Evolutionary conservation across 1,139 yeast species (phyloP).

Genomic region (Arxiozyma slooffiae): DNA sequence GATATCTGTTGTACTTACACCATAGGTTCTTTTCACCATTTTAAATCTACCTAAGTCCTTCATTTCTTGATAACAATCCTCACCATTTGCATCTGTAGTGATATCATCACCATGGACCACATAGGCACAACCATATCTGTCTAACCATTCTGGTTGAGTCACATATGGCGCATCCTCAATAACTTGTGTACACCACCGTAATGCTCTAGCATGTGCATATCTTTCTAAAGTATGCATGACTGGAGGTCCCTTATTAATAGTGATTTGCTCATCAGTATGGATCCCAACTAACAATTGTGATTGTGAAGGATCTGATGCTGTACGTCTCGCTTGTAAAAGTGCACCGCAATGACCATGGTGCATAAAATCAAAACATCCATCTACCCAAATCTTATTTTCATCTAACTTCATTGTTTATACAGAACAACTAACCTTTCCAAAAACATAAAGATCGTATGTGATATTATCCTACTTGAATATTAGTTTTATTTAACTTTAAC

Average conservation of each 20-base stretch:
- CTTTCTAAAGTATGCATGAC: conserved; percentile 83
- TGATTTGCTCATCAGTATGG: conserved; percentile 82
- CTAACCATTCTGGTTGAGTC: conserved; percentile 80
- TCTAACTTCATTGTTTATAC: not conserved
- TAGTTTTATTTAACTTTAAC: not conserved
- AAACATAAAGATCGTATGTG: not conserved
- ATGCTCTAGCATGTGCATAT: conserved; percentile 71
- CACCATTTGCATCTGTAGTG: conserved; percentile 90
- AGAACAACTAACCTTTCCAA: not conserved
- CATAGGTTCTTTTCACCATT: conserved; percentile 86
- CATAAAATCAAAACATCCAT: conserved; percentile 95
- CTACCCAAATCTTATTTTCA: conserved; percentile 62
- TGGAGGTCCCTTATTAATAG: conserved; percentile 67
- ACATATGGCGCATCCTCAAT: conserved; percentile 85
- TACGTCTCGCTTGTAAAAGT: conserved; percentile 64
- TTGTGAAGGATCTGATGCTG: conserved; percentile 12
- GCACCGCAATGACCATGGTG: conserved; percentile 99
- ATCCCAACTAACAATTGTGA: conserved; percentile 72
- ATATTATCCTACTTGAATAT: not conserved
- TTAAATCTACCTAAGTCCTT: conserved; percentile 80
- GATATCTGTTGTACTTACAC: conserved; percentile 88
- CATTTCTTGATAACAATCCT: conserved; percentile 78
- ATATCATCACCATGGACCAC: conserved; percentile 98
- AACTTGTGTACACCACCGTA: conserved; percentile 77
- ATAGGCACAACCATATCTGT: conserved; percentile 60